Conservation (phyloP, 768 basidiomycete species). For the Macrolepiota albuminosa region DNA sequence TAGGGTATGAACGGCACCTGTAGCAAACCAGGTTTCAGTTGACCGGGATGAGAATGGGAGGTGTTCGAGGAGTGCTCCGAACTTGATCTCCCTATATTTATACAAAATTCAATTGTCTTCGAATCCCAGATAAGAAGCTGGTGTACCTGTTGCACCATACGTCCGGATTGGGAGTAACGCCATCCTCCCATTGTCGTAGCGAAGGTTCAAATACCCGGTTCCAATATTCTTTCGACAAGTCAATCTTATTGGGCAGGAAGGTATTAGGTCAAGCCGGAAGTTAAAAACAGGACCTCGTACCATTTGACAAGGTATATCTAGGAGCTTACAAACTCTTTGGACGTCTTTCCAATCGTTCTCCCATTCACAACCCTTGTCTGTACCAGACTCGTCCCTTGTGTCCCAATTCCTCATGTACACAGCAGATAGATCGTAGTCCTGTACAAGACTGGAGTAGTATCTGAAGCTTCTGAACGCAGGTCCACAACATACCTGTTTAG, state of each 20-base stretch:
- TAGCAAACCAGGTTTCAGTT: constrained; percentile 66
- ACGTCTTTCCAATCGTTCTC: constrained; percentile 95
- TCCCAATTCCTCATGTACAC: constrained; percentile 98
- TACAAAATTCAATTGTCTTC: neutral
- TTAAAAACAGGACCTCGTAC: constrained; percentile 31
- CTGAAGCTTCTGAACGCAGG: neutral
- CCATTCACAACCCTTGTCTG: constrained; percentile 90
- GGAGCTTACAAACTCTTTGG: constrained; percentile 65
- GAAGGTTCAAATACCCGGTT: constrained; percentile 86
- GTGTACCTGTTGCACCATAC: constrained; percentile 82
- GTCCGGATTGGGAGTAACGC: constrained; percentile 89
- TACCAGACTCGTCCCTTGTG: constrained; percentile 72
- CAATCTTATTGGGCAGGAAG: constrained; percentile 48
- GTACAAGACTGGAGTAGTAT: neutral
- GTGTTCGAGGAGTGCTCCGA: constrained; percentile 56
- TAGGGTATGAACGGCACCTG: constrained; percentile 41
- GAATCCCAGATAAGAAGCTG: neutral
- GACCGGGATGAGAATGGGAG: constrained; percentile 30
- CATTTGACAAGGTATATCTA: constrained; percentile 72
- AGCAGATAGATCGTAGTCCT: constrained; percentile 83
- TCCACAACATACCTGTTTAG: constrained; percentile 47
- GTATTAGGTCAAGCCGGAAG: constrained; percentile 1
- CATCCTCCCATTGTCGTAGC: constrained; percentile 68
- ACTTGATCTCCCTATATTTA: neutral
- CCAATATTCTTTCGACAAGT: constrained; percentile 92